Percentiles rank a stretch among this genome's conserved stretches.
Evolutionary conservation across 345 rosid genomes (phyloP).

Genomic region (Sapria himalayana): DNA sequence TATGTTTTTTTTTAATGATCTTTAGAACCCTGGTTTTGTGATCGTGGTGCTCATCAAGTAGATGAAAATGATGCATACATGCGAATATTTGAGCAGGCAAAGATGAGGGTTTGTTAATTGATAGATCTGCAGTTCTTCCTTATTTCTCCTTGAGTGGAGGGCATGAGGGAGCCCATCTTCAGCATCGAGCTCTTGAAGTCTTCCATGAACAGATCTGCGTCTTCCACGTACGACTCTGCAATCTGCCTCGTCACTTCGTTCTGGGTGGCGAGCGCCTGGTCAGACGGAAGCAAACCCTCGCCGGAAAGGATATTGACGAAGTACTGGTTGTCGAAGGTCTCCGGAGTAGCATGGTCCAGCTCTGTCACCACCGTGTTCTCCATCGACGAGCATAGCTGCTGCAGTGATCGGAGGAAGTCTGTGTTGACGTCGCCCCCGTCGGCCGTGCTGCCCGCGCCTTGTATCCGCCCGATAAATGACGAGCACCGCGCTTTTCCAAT

Average conservation of each 20-base stretch:
- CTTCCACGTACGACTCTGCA: constrained; percentile 31
- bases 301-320: constrained; percentile 50
- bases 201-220: constrained; percentile 30
- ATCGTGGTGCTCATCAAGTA: too few species aligned
- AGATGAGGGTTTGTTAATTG: constrained; percentile 12
- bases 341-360: constrained; percentile 51
- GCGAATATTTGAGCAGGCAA: too few species aligned
- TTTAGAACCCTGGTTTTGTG: too few species aligned
- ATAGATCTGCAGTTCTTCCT: constrained; percentile 29
- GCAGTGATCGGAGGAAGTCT: constrained; percentile 42
- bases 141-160: constrained; percentile 19
- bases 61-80: too few species aligned
- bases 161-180: constrained; percentile 35
- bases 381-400: constrained; percentile 30
- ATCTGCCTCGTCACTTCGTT: constrained; percentile 26
- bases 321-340: constrained; percentile 75
- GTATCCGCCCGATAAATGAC: constrained; percentile 36
- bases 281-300: constrained; percentile 62
- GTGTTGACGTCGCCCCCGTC: constrained; percentile 21
- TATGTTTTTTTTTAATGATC: too few species aligned
- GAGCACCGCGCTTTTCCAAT: constrained; percentile 67
- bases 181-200: constrained; percentile 49
- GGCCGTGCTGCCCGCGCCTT: constrained; percentile 13
- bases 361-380: constrained; percentile 20
- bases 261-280: constrained; percentile 36